Evolutionary conservation across 2,329 filamentous ascomycete species (phyloP), one percentile per base, ranked within the genome.

Genomic region (Xylaria sp.): DNA sequence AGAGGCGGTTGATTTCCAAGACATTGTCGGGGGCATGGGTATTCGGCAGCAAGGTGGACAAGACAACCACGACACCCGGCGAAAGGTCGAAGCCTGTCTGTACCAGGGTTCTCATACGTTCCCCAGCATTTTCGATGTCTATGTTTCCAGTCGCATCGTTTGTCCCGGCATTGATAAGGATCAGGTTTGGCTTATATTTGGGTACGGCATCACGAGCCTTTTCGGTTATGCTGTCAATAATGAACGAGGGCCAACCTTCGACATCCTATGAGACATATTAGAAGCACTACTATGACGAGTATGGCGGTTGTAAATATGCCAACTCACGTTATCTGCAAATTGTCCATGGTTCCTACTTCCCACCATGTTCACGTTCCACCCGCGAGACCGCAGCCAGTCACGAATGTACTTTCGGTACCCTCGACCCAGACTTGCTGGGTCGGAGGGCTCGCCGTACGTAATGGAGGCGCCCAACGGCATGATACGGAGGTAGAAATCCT

Each of bases 311-410:
- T 4, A 48, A 48, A 48, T 8, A 20, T 18, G 12, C 7, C 7
- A 48, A 48, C 59, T 36, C 23, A 62, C 60, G 25, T 62, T 55
- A 18, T 62, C 60, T 10, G 25, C 39, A 10, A 62, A 31, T 2
- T 60, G 13, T 31, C 63, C 63, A 10, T 43, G 2, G 3, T n/a
- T 28, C 33, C 25, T 56, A 52, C 55, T 61, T 18, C 63, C 63
- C n/a, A 66, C 63, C 63, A 66, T 66, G 31, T 66, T 66, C 18
- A 66, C 63, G 15, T 59, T 51, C 63, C 63, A 66, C 8, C 55
- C 63, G 2, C 23, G 25, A 9, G 18, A 52, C 28, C 55, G 43
- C 18, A 66, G 33, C 13, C 43, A 20, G 33, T 66, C 55, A 2
- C 63, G 8, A 12, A 65, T 28, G 28, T 10, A 49, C 36, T 59